Evolutionary conservation across 768 basidiomycete genomes (phyloP), one percentile per base, ranked within the genome.

Genomic region (Lentinula sp.): DNA sequence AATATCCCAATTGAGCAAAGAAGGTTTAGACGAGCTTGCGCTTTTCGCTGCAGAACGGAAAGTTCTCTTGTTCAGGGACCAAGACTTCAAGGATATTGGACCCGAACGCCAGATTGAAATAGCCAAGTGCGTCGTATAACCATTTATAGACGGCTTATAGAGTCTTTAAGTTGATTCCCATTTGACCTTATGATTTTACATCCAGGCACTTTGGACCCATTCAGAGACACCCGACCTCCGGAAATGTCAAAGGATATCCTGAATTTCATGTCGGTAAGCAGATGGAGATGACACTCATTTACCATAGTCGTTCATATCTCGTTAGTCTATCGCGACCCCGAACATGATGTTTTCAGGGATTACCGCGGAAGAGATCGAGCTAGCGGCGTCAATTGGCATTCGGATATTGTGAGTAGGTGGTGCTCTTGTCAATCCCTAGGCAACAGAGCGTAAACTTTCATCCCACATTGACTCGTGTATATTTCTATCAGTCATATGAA

Each of bases 61-160:
- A 68, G 75, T 84, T 37, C 67, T 85, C 9, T 53, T 84, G 5
- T 83, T 84, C 76, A 78, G 84, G 18, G 78, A 85, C 69, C 84
- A 85, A 64, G 80, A 85, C 68, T 84, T 85, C 72, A 84, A 83
- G 70, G 82, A 84, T 62, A 62, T 84, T n/a, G 71, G 72, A 1
- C 74, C 80, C 7, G 81, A 84, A 45, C 69, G 74, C 59, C 83
- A 84, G 63, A 79, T 84, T 61, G 82, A 79, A 65, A 76, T 83
- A 39, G 78, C 80, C 7, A 75, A 70, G 79, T 78, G 31, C 15
- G 66, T 54, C 59, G 7, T 11, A 13, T 9, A 37, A 18, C 51
- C 9, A 53, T 49, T 28, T 42, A 18, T 53, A 28, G 13, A 18
- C n/a, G 13, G 16, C 32, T 2, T 8, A 34, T 18, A 10, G 18